Evolutionary conservation across 352 stramenopile genomes (phyloP).

Genomic region (Pythium brachiatum): DNA sequence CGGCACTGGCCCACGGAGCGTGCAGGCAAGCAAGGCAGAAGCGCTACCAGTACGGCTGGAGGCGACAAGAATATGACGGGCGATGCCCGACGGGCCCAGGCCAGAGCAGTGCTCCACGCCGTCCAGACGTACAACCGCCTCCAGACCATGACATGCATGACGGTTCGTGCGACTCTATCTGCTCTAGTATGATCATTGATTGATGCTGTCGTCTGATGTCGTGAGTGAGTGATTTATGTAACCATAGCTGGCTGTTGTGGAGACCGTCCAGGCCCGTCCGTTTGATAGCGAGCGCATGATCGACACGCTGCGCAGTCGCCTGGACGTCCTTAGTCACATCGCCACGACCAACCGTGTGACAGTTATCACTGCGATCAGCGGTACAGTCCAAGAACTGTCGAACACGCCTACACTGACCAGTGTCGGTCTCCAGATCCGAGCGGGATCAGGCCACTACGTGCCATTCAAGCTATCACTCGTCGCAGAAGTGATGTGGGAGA

Average conservation of each 20-base stretch:
- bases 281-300: background rate
- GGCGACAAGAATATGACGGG: too few relatives aligned
- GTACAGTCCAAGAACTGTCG: background rate
- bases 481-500: too few relatives aligned
- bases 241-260: background rate
- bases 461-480: too few relatives aligned
- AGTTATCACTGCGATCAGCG: background rate
- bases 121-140: background rate
- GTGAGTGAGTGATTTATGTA: background rate
- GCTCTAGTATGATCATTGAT: background rate
- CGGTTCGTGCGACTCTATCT: background rate
- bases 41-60: too few relatives aligned
- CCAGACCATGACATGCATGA: background rate
- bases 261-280: background rate
- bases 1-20: background rate
- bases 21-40: background rate
- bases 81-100: background rate
- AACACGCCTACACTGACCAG: background rate
- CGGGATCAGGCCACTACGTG: background rate
- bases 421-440: background rate
- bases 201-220: background rate
- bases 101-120: background rate
- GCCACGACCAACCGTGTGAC: background rate
- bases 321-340: background rate
- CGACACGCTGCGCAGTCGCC: background rate